A percentile compares a stretch with the other conserved stretches of the same genome.
Conservation (phyloP, 2,329 filamentous ascomycete genomes). For the Nemania bipapillata region DNA sequence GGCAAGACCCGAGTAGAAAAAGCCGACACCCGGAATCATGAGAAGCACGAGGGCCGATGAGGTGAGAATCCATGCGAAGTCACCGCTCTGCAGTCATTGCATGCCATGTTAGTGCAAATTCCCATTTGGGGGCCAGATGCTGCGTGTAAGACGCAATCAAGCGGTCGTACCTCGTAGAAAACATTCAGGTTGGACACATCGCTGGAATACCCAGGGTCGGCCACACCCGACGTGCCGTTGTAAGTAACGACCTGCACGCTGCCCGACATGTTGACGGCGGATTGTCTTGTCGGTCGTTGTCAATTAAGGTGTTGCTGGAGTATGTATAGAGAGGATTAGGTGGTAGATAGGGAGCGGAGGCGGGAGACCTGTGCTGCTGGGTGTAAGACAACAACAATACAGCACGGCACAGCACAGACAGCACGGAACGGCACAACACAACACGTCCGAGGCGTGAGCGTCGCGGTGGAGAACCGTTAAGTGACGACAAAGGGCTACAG, state of each 20-base stretch:
- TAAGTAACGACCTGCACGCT: conserved; percentile 54
- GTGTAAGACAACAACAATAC: not conserved
- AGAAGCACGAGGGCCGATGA: conserved; percentile 83
- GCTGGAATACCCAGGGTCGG: conserved; percentile 64
- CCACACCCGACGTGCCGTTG: conserved; percentile 62
- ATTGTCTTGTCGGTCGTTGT: conserved; percentile 22
- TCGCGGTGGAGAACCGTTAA: not conserved
- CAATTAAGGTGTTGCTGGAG: no score
- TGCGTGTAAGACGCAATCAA: conserved; percentile 1
- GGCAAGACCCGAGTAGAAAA: conserved; percentile 93
- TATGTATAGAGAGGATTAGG: no score
- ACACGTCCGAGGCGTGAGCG: conserved; percentile 30
- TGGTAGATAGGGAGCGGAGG: conserved; percentile 9
- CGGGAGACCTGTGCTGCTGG: not conserved
- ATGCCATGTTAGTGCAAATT: conserved; percentile 16
- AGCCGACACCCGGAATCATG: conserved; percentile 93
- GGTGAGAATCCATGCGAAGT: conserved; percentile 83
- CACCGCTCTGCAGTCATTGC: conserved; percentile 69
- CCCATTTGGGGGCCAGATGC: not conserved
- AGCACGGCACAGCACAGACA: conserved; percentile 29
- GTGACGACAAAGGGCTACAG: conserved; percentile 7
- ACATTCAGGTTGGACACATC: conserved; percentile 78
- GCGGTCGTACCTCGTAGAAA: conserved; percentile 76
- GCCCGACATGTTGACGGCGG: conserved; percentile 45
- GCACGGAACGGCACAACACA: conserved; percentile 23